phyloP scores from a whole-genome alignment of 1,139 yeast genomes.

The Taphrina pruni region DNA sequence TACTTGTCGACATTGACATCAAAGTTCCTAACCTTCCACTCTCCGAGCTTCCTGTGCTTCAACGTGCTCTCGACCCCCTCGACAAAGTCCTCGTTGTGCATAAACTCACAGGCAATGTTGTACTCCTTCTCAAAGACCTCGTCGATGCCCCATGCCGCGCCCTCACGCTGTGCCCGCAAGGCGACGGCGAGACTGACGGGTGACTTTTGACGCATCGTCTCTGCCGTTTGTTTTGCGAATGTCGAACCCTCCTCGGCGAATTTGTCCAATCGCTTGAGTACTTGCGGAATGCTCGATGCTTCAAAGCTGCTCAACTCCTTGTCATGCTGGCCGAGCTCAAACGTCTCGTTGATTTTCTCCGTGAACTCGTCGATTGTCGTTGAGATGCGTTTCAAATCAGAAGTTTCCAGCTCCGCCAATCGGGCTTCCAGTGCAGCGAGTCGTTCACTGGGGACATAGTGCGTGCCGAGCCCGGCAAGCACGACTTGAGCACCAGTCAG shows the following conservation, averaged over 20 bases:
- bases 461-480: slow-evolving; percentile 83
- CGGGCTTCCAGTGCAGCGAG: slow-evolving; percentile 67
- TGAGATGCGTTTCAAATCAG: slow-evolving; percentile 59
- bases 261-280: slow-evolving; percentile 62
- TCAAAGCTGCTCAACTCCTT: slow-evolving; percentile 52
- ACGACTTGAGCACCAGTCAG: slow-evolving; percentile 79
- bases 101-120: slow-evolving; percentile 76
- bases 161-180: slow-evolving; percentile 69
- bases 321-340: slow-evolving; percentile 50
- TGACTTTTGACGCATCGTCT: slow-evolving; percentile 66
- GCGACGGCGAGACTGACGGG: slow-evolving; percentile 81
- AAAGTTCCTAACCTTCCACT: slow-evolving; percentile 34
- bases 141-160: slow-evolving; percentile 64
- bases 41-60: slow-evolving; percentile 50
- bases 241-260: slow-evolving; percentile 62
- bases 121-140: slow-evolving; percentile 76
- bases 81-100: slow-evolving; percentile 68
- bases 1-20: slow-evolving; percentile 39
- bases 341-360: slow-evolving; percentile 68
- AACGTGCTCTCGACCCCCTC: slow-evolving; percentile 79
- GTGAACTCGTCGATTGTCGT: slow-evolving; percentile 78
- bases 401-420: slow-evolving; percentile 48
- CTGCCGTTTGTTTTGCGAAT: slow-evolving; percentile 69
- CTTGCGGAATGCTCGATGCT: slow-evolving; percentile 64
- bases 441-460: slow-evolving; percentile 73